These are phyloP conservation scores for Cutaneotrichosporon cavernicola DNA, from an alignment of 1,284 basidiomycete genomes.

Conservation along the genomic window DNA sequence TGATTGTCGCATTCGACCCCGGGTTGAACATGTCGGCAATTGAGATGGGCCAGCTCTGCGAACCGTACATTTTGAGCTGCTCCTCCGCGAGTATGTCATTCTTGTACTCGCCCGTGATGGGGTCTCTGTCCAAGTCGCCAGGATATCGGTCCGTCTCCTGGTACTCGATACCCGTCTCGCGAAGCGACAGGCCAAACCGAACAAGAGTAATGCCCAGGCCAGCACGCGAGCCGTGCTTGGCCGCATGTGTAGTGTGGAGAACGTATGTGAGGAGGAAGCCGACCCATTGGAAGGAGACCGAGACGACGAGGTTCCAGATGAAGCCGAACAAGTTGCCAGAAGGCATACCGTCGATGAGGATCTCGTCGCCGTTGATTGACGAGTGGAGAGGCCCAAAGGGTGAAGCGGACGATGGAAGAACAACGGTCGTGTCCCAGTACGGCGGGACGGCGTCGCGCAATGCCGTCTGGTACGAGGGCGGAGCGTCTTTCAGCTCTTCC, in stretches of 20 bases:
- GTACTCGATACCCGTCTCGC: slow-evolving; percentile 54
- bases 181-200: slow-evolving; percentile 84
- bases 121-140: slow-evolving; percentile 38
- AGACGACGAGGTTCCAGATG: slow-evolving; percentile 66
- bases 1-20: slow-evolving; percentile 11
- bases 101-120: slow-evolving; percentile 25
- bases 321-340: slow-evolving; percentile 58
- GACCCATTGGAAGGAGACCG: slow-evolving; percentile 94
- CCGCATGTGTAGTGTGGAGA: slow-evolving; percentile 90
- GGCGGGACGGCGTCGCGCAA: slow-evolving; percentile 88
- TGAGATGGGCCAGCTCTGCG: not conserved
- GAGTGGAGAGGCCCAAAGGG: slow-evolving; percentile 55
- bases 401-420: slow-evolving; percentile 58
- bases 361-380: slow-evolving; percentile 56
- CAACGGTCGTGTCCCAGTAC: slow-evolving; percentile 96
- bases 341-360: slow-evolving; percentile 60
- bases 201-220: slow-evolving; percentile 94
- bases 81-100: slow-evolving; percentile 38
- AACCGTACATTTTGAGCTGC: not conserved
- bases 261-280: slow-evolving; percentile 93
- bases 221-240: slow-evolving; percentile 88
- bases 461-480: slow-evolving; percentile 87
- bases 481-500: slow-evolving; percentile 73
- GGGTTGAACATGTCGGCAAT: slow-evolving; percentile 6
- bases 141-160: slow-evolving; percentile 46